phyloP scores from a whole-genome alignment of 139 green algal species.

The Tetradesmus obliquus region DNA sequence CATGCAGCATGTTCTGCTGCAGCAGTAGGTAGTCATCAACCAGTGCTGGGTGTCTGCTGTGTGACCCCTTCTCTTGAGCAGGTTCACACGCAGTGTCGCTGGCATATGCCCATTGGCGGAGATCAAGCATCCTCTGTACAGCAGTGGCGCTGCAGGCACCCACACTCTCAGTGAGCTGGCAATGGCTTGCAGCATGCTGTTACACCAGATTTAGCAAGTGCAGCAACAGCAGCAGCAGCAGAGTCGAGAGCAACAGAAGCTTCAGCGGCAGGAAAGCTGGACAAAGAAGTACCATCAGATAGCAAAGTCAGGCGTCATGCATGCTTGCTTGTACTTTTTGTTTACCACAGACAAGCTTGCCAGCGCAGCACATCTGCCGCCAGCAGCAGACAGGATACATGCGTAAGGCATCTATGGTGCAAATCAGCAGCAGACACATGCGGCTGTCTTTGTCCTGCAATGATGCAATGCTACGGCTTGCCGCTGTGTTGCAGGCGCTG shows the following conservation, averaged over 20 bases:
- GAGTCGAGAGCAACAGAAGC: background rate
- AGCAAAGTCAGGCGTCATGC: too few relatives aligned
- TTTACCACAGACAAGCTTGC: too few relatives aligned
- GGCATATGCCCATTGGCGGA: conserved; percentile 32
- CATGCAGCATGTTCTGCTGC: background rate
- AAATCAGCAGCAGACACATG: too few relatives aligned
- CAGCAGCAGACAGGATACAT: too few relatives aligned
- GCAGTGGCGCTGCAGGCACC: background rate
- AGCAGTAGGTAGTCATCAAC: background rate
- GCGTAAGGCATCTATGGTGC: too few relatives aligned
- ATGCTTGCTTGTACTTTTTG: too few relatives aligned
- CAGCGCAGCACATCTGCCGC: too few relatives aligned
- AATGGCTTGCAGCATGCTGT: background rate
- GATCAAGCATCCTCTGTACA: conserved; percentile 26
- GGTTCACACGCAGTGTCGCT: conserved; percentile 16
- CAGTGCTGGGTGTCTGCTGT: background rate
- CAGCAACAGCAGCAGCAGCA: background rate
- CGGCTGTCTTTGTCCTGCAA: too few relatives aligned
- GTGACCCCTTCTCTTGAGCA: background rate
- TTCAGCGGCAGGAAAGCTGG: background rate
- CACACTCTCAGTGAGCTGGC: conserved; percentile 3
- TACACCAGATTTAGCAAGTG: background rate
- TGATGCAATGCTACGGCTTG: too few relatives aligned
- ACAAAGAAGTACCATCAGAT: too few relatives aligned
- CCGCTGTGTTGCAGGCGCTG: conserved; percentile 9